Evolutionary conservation across 805 yeast species (phyloP).

Genomic region (Wickerhamomyces canadensis): DNA sequence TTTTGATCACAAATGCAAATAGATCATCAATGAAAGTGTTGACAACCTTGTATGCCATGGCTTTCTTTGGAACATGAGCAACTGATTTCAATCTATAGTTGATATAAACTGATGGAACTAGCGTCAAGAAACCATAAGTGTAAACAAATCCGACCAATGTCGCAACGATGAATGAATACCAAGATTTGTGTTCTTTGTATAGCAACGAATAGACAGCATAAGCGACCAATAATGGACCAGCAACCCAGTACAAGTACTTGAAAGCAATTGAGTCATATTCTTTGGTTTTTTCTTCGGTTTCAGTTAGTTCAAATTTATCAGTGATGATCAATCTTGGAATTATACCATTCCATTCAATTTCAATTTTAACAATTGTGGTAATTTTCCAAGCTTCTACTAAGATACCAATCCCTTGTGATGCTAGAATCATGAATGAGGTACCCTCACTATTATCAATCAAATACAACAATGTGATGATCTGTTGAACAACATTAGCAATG

Average conservation of each 20-base stretch:
- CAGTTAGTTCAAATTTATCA: conserved; percentile 31
- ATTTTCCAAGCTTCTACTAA: conserved; percentile 38
- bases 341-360: conserved; percentile 17
- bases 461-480: conserved; percentile 32
- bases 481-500: conserved; percentile 35
- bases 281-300: conserved; percentile 33
- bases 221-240: conserved; percentile 31
- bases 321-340: conserved; percentile 22
- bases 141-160: conserved; percentile 36
- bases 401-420: conserved; percentile 33
- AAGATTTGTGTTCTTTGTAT: conserved; percentile 35
- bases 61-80: conserved; percentile 36
- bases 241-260: conserved; percentile 30
- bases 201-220: conserved; percentile 32
- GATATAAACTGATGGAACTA: conserved; percentile 36
- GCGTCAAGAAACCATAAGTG: conserved; percentile 35
- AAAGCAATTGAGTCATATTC: conserved; percentile 37
- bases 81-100: conserved; percentile 37
- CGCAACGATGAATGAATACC: conserved; percentile 36
- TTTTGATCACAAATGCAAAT: conserved; percentile 36
- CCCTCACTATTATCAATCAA: conserved; percentile 33
- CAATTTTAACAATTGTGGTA: conserved; percentile 30
- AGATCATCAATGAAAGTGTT: conserved; percentile 36
- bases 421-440: conserved; percentile 32
- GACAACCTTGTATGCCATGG: conserved; percentile 36